Evolutionary conservation across 2,329 filamentous ascomycete species (phyloP).

Genomic region (Fusarium clavum): DNA sequence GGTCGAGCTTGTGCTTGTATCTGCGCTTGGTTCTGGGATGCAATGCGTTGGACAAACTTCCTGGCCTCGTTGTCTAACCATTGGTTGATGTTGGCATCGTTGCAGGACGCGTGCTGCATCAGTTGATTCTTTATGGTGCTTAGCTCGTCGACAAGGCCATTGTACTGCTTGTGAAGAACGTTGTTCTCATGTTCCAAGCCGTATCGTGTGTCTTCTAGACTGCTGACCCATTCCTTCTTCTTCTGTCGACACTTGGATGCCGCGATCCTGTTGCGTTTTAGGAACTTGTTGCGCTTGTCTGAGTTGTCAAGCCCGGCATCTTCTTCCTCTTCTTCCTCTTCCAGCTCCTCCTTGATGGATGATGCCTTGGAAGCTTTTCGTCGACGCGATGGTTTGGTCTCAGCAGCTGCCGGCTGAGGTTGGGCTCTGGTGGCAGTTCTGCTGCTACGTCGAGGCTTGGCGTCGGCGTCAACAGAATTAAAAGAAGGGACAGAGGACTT

Average conservation of each 20-base stretch:
- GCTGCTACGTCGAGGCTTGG: slow-evolving; percentile 1
- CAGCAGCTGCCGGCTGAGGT: neutral
- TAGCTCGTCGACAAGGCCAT: slow-evolving; percentile 57
- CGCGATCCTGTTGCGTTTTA: slow-evolving; percentile 78
- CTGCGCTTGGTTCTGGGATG: neutral
- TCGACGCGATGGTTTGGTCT: neutral
- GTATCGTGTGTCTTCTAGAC: slow-evolving; percentile 60
- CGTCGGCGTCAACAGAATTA: neutral
- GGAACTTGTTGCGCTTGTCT: slow-evolving; percentile 65
- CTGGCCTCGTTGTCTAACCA: slow-evolving; percentile 66
- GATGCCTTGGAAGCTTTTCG: neutral
- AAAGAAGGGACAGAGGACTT: slow-evolving; percentile 33
- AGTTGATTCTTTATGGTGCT: slow-evolving; percentile 62
- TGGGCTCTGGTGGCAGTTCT: neutral
- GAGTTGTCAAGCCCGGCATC: slow-evolving; percentile 41
- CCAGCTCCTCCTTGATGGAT: slow-evolving; percentile 24
- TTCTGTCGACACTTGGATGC: slow-evolving; percentile 81
- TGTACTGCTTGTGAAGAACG: slow-evolving; percentile 58
- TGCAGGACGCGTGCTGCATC: slow-evolving; percentile 64
- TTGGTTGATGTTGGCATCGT: slow-evolving; percentile 63
- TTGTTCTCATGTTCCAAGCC: slow-evolving; percentile 59
- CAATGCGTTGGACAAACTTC: slow-evolving; percentile 56
- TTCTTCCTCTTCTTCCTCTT: slow-evolving; percentile 31
- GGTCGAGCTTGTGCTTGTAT: neutral
- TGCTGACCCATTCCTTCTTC: slow-evolving; percentile 65